Evolutionary conservation across 345 rosid genomes (phyloP).

Genomic region (Brassica incana): DNA sequence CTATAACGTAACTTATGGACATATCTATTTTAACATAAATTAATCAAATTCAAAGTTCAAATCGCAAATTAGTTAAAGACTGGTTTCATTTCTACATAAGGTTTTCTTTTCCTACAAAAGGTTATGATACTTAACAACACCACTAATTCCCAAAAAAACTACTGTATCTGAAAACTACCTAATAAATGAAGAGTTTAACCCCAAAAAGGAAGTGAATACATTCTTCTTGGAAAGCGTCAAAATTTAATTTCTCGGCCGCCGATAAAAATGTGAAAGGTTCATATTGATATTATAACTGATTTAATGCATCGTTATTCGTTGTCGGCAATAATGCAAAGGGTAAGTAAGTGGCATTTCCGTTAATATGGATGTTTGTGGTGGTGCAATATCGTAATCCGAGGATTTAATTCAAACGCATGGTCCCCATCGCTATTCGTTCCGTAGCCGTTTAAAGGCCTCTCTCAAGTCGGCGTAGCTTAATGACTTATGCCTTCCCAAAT

Average conservation of each 20-base stretch:
- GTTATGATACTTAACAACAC: not conserved
- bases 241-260: conserved; percentile 22
- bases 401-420: conserved; percentile 12
- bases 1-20: not conserved
- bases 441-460: conserved; percentile 24
- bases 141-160: not conserved
- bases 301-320: not conserved
- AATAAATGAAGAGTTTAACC: not conserved
- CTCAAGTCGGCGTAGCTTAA: conserved; percentile 4
- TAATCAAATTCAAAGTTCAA: not conserved
- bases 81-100: not conserved
- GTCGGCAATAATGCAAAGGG: conserved; percentile 14
- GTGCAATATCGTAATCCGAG: not conserved
- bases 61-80: not conserved
- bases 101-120: not conserved
- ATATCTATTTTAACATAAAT: not conserved
- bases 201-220: conserved; percentile 1
- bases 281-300: not conserved
- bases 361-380: not conserved
- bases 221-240: conserved; percentile 26
- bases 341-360: conserved; percentile 18
- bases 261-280: not conserved
- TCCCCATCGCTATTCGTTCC: conserved; percentile 14
- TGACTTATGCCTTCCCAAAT: conserved; percentile 16
- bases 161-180: not conserved